Evolutionary conservation across 192 early-diverging fungal genomes (phyloP).

Genomic region (Haplosporangium gracile): DNA sequence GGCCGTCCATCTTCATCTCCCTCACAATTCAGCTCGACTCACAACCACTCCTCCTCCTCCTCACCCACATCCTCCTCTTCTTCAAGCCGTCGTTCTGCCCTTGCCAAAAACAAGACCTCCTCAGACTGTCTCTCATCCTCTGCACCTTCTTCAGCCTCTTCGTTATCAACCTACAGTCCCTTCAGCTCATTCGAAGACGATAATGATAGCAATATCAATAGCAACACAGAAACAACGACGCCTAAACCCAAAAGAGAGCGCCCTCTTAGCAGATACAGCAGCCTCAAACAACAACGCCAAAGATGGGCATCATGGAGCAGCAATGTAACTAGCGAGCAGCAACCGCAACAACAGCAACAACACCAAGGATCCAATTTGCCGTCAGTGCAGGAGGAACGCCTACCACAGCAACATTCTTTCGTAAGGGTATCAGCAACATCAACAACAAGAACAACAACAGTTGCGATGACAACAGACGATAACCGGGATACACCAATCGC

Average conservation of each 20-base stretch:
- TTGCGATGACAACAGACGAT: background rate
- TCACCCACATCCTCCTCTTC: no score
- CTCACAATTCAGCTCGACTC: background rate
- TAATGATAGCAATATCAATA: background rate
- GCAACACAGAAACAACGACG: background rate
- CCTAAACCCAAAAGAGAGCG: background rate
- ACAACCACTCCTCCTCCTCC: background rate
- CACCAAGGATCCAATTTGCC: background rate
- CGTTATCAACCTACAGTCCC: background rate
- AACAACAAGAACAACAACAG: background rate
- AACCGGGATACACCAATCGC: background rate
- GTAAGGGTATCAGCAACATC: background rate
- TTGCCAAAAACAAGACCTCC: background rate
- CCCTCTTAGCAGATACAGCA: background rate
- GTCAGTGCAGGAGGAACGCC: slow-evolving; percentile 16
- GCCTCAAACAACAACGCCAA: background rate
- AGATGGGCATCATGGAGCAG: background rate
- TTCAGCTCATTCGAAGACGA: slow-evolving; percentile 1
- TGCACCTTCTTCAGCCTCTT: slow-evolving; percentile 12
- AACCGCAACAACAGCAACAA: background rate
- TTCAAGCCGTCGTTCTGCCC: no score
- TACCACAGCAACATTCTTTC: background rate
- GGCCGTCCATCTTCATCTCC: background rate
- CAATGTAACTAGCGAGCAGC: background rate
- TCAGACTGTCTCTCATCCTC: slow-evolving; percentile 6